Base-by-base conservation (phyloP, 495 filamentous ascomycete species). In the Venustampulla echinocandica region DNA sequence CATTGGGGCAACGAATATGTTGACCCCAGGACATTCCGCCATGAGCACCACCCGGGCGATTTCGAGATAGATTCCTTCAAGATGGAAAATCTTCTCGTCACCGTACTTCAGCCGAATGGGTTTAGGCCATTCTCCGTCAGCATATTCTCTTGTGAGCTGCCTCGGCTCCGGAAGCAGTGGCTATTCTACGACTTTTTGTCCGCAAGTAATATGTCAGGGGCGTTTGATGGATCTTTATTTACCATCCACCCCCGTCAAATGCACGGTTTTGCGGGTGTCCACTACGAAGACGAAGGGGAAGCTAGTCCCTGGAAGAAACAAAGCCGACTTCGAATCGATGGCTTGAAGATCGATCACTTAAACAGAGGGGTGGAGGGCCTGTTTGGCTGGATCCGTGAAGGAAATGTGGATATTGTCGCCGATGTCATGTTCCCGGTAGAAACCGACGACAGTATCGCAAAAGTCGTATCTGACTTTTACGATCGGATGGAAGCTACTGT, bases 51-150 rank as follows among this genome's bases (percentile, higher is more conserved):
- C 22, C 85, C 87, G 0, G 92, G 92, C 15, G 92, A 98, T 58
- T 98, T 98, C 53, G 92, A 97, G 62, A 85, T 98, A 39, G 87
- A 95, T 53, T 81, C 81, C 18, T 98, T 97, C 74, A 95, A 90
- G 62, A 75, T 98, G 73, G 86, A 93, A 53, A 93, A 98, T 62
- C 68, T 98, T 14, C 69, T 98, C 24, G 77, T 98, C 24, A 95
- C 90, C 0, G 70, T 98, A 38, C 86, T 96, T 59, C 93, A 98
- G 59, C 90, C 92, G 1, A 73, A 76, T 25, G 80, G 80, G 38
- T 96, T 98, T 69, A 77, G 92, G 25, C 92, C 92, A 2, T 98
- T 94, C 64, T 82, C 88, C 4, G 81, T 96, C 47, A 94, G 88
- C 65, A 90, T 98, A 43, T 98, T 84, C 68, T 87, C 87, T 9